These are phyloP conservation scores for Pestalotiopsis sp. DNA, from an alignment of 2,329 filamentous ascomycete species.

Conservation along the genomic window DNA sequence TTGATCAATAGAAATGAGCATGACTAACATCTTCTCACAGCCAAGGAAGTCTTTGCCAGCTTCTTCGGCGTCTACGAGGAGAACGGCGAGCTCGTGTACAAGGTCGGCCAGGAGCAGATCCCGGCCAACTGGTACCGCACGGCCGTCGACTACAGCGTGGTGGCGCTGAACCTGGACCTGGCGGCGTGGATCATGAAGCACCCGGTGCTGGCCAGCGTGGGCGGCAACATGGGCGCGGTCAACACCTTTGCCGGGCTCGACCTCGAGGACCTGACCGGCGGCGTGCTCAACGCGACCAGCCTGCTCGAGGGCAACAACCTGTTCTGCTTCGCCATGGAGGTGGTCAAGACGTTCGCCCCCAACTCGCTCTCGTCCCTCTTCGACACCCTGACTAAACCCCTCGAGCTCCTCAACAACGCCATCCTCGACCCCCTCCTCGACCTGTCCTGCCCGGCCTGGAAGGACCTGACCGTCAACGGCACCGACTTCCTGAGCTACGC, in stretches of 20 bases:
- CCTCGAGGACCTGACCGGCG: conserved; percentile 43
- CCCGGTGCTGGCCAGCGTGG: conserved; percentile 47
- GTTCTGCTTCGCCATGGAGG: conserved; percentile 40
- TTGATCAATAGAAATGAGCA: background rate
- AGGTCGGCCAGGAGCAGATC: conserved; percentile 52
- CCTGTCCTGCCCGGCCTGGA: conserved; percentile 31
- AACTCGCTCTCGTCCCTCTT: conserved; percentile 43
- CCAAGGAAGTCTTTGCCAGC: conserved; percentile 42
- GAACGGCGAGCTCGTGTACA: conserved; percentile 43
- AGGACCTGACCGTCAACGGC: conserved; percentile 30
- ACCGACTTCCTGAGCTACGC: conserved; percentile 20
- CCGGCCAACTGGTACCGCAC: conserved; percentile 55
- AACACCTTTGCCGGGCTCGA: conserved; percentile 54
- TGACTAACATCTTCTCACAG: conserved; percentile 22
- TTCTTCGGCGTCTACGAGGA: conserved; percentile 49
- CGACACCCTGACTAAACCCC: conserved; percentile 30
- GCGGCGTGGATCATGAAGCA: conserved; percentile 39
- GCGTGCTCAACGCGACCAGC: conserved; percentile 43
- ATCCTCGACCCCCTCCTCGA: conserved; percentile 30
- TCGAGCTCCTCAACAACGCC: conserved; percentile 35
- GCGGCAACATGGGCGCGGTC: conserved; percentile 53
- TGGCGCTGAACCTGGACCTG: conserved; percentile 43
- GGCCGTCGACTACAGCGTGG: conserved; percentile 47
- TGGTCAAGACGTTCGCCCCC: conserved; percentile 41
- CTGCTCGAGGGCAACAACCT: conserved; percentile 51